phyloP scores from a whole-genome alignment of 2,329 filamentous ascomycete species.

The Sarocladiaceae sp. region DNA sequence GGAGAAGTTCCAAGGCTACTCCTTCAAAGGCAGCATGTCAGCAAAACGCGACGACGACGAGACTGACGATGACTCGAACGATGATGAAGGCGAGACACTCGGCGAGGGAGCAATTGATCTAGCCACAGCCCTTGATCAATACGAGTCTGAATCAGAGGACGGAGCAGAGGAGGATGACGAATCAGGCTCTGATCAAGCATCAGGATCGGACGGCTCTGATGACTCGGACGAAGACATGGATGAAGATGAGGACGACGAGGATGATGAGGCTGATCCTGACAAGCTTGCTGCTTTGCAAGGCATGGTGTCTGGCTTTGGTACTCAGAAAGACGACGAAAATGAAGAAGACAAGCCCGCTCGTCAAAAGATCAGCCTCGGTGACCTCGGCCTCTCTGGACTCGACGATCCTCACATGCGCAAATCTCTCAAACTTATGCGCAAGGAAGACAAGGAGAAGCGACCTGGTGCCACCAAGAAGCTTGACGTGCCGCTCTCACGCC shows the following conservation, averaged over 20 bases:
- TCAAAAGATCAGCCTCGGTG: slow-evolving; percentile 66
- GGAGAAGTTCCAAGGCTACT: slow-evolving; percentile 72
- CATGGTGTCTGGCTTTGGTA: slow-evolving; percentile 60
- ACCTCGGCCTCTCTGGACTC: slow-evolving; percentile 64
- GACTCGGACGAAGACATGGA: slow-evolving; percentile 37
- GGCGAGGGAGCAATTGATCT: slow-evolving; percentile 55
- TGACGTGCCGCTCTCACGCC: slow-evolving; percentile 73
- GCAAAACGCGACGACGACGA: slow-evolving; percentile 43
- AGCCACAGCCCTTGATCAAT: slow-evolving; percentile 50
- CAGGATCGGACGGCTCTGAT: slow-evolving; percentile 34
- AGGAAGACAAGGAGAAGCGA: slow-evolving; percentile 47
- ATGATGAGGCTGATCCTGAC: slow-evolving; percentile 40
- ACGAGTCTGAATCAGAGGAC: slow-evolving; percentile 42
- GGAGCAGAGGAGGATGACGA: slow-evolving; percentile 37
- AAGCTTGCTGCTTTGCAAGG: slow-evolving; percentile 60
- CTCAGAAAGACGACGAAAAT: slow-evolving; percentile 45
- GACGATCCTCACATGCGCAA: slow-evolving; percentile 72
- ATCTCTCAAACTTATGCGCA: slow-evolving; percentile 67
- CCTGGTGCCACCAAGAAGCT: slow-evolving; percentile 57
- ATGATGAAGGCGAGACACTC: slow-evolving; percentile 52
- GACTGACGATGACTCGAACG: slow-evolving; percentile 47
- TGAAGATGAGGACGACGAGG: slow-evolving; percentile 37
- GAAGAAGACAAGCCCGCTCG: slow-evolving; percentile 50
- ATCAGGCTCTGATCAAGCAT: slow-evolving; percentile 31
- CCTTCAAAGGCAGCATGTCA: slow-evolving; percentile 43